Evolutionary conservation across 768 basidiomycete genomes (phyloP), one percentile per base, ranked within the genome.

Genomic region (Suillus hirtellus): DNA sequence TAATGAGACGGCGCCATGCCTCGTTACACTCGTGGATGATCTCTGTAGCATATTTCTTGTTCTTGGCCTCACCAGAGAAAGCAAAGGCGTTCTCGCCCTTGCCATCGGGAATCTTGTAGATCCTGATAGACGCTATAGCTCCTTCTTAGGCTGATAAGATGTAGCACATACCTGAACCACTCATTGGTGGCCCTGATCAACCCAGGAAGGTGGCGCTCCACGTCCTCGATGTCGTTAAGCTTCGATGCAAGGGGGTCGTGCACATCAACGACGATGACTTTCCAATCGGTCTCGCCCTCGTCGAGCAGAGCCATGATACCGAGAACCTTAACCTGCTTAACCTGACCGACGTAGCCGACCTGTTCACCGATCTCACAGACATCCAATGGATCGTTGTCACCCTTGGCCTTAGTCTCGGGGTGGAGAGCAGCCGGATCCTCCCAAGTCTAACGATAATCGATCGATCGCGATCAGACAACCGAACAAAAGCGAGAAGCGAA

Each of bases 221-320:
- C 95, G 72, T 99, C 97, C 80, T 99, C 97, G 62, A 99, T 92
- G 77, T 99, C 97, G 78, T 99, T 99, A 73, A 99, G 85, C 78
- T 96, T 93, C 74, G 92, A 83, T 17, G 97, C 97, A 65, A 99
- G 89, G 49, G 97, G 96, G 76, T 99, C 97, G 69, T 87, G 86
- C 66, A 97, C 86, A 75, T 99, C 97, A 68, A 99, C 94, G 75
- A 96, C 97, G 78, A 99, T 87, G 81, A 99, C 93, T 80, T 99
- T 99, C 97, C 97, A 99, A 83, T 99, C 97, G 68, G 97, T 99
- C 83, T 99, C 97, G 71, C 97, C 97, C 77, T 99, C 97, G 75
- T 99, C 97, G 69, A 99, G 89, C 63, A 99, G 84, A 63, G 97
- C 97, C 96, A 99, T 99, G 86, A 99, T 96, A 66, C 97, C 97